These are phyloP conservation scores for Diutina siamensis DNA, from an alignment of 1,139 yeast genomes.

Conservation along the genomic window DNA sequence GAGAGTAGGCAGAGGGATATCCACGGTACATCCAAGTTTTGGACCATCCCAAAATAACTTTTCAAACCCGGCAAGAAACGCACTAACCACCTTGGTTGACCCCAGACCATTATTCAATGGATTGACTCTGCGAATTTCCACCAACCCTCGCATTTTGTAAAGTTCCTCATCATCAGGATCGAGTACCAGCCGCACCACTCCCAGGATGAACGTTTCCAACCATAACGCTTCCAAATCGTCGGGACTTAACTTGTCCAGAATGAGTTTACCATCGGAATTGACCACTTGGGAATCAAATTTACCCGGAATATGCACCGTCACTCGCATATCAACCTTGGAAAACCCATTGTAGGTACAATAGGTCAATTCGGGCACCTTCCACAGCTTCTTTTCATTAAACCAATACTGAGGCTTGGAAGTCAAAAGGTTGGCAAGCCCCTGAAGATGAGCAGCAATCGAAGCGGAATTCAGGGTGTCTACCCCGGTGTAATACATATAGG, in stretches of 20 bases:
- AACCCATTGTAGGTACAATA: slow-evolving; percentile 40
- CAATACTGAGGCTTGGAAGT: slow-evolving; percentile 44
- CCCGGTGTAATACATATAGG: slow-evolving; percentile 46
- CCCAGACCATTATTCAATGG: slow-evolving; percentile 45
- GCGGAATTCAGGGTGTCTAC: slow-evolving; percentile 48
- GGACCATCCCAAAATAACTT: slow-evolving; percentile 56
- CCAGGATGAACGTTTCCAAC: slow-evolving; percentile 64
- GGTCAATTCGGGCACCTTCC: slow-evolving; percentile 63
- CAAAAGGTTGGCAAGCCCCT: slow-evolving; percentile 65
- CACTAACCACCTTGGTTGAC: slow-evolving; percentile 33
- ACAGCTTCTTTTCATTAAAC: slow-evolving; percentile 55
- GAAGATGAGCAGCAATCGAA: slow-evolving; percentile 59
- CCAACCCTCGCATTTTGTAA: slow-evolving; percentile 38
- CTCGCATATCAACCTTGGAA: slow-evolving; percentile 21
- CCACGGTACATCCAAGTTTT: slow-evolving; percentile 53
- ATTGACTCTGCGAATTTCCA: slow-evolving; percentile 32
- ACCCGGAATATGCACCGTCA: slow-evolving; percentile 35
- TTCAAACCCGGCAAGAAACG: slow-evolving; percentile 51
- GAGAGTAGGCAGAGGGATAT: slow-evolving; percentile 58
- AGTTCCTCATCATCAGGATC: slow-evolving; percentile 48
- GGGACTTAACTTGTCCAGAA: slow-evolving; percentile 25
- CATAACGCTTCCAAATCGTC: slow-evolving; percentile 31
- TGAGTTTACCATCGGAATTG: slow-evolving; percentile 31
- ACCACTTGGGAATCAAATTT: slow-evolving; percentile 37
- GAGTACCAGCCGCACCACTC: slow-evolving; percentile 54